Base-by-base conservation (phyloP, 108 stramenopile genomes). In the Skeletonema grethae region DNA sequence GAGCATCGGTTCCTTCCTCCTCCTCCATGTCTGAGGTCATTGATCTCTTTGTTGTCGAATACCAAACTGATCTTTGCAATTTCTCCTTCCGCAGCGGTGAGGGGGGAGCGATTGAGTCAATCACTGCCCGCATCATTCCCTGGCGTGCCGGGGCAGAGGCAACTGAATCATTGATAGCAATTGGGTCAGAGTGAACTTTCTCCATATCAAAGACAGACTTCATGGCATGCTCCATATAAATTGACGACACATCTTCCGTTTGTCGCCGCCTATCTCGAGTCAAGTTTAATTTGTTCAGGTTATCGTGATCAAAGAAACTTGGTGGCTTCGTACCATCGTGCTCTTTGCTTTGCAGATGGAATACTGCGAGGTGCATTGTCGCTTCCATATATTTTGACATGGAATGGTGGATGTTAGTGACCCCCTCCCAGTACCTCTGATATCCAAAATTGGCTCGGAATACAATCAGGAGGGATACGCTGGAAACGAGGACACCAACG, bases 361-460 rank as follows among this genome's bases (percentile, higher is more conserved):
- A 93, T 4, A 63, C 58, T 2, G 76, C 85, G 1, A 82, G 69
- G 63, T 86, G 80, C 43, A 79, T 83, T 2, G 80, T 69, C 2
- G 88, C 87, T 68, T 93, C 92, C 71, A 85, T 67, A 85, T 84
- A 89, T 68, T 93, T 93, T 29, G 65, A 53, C 84, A 89, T 80
- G 72, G 80, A 75, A 8, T 86, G 81, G 57, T 80, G 63, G 20
- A 86, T 41, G 25, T 38, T 55, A 1, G 63, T 24, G n/a, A 50
- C 60, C 1, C 83, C 92, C 48, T 93, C 87, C 89, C 87, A 88
- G 32, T 89, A 93, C 3, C 90, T 63, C 38, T 70, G 62, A 68
- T 93, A 93, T 10, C 81, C 82, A 45, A 82, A 79, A 67, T 82
- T 87, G 41, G 87, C 88, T 4, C 88, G 80, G 65, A 93, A 93